Evolutionary conservation across 1,284 basidiomycete genomes (phyloP), one percentile per base, ranked within the genome.

Genomic region (Trametes sp.): DNA sequence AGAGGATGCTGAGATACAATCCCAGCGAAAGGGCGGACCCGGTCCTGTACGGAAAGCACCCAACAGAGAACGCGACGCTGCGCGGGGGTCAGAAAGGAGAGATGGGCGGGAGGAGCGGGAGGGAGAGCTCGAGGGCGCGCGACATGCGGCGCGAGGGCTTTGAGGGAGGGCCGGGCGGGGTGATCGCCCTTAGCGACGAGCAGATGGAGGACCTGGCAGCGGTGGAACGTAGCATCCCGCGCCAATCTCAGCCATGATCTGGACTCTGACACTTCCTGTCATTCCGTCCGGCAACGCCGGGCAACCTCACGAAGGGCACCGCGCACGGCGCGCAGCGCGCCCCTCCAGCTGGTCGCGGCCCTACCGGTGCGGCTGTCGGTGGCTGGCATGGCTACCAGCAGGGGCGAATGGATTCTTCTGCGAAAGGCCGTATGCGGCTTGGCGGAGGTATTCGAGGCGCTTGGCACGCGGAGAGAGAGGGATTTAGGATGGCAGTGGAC

Each of bases 1-100:
- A 70, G 69, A 65, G 59, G 53, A 59, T 58, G 58, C 65, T 58
- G 69, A 69, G 72, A 74, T 74, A 54, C 73, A 74, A 74, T 74
- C 73, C 67, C 69, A 69, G 68, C 55, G 57, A 46, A 63, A 64
- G 61, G 57, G 57, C 59, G 61, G n/a, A 62, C 64, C 61, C 61
- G 66, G 62, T 67, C 67, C 67, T 63, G 67, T 62, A 59, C 55
- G 60, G 55, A 61, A 61, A 66, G 65, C 64, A 67, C 66, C 66
- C 67, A 61, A 59, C 65, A 61, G 61, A 66, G 65, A 61, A 63
- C 67, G 57, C 58, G 66, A 65, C 67, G 65, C 64, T 46, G 63
- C 59, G 63, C 54, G 62, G 60, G 54, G 58, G 64, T 61, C 59
- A 66, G 66, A 61, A 60, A 51, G 51, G 61, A 51, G 49, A 50